These are phyloP conservation scores for Saccharum officinarum DNA, from an alignment of 176 grass and related monocot genomes.

Conservation along the genomic window DNA sequence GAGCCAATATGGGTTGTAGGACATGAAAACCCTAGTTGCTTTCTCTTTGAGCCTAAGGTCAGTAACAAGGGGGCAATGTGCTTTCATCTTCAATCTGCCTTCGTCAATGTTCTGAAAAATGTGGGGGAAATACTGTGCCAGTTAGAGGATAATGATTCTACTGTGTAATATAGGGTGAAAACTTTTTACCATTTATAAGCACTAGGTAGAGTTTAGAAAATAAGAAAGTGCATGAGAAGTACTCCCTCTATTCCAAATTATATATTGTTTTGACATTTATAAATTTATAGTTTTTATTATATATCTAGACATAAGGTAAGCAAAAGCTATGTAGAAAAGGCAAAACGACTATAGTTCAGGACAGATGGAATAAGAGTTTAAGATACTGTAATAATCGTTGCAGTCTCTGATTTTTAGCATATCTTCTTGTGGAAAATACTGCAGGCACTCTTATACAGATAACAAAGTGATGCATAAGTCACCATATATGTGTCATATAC, in stretches of 20 bases:
- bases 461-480: not conserved
- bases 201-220: not conserved
- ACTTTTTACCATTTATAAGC: not conserved
- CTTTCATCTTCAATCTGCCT: slow-evolving; percentile 62
- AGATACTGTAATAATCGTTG: not conserved
- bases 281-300: not conserved
- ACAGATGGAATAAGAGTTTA: not conserved
- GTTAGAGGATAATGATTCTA: not conserved
- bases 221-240: not conserved
- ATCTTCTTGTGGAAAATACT: not conserved
- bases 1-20: slow-evolving; percentile 65
- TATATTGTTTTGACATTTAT: not conserved
- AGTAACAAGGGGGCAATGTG: slow-evolving; percentile 54
- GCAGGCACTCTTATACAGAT: not conserved
- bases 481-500: not conserved
- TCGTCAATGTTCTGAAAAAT: slow-evolving; percentile 62
- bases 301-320: not conserved
- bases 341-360: not conserved
- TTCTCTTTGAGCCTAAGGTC: slow-evolving; percentile 64
- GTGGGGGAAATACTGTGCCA: not conserved
- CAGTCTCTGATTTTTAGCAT: not conserved
- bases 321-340: not conserved
- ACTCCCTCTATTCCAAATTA: too few species aligned
- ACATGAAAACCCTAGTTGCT: slow-evolving; percentile 53
- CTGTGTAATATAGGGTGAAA: not conserved